phyloP scores from a whole-genome alignment of 2,329 filamentous ascomycete genomes.

The Sporothrix inflata region DNA sequence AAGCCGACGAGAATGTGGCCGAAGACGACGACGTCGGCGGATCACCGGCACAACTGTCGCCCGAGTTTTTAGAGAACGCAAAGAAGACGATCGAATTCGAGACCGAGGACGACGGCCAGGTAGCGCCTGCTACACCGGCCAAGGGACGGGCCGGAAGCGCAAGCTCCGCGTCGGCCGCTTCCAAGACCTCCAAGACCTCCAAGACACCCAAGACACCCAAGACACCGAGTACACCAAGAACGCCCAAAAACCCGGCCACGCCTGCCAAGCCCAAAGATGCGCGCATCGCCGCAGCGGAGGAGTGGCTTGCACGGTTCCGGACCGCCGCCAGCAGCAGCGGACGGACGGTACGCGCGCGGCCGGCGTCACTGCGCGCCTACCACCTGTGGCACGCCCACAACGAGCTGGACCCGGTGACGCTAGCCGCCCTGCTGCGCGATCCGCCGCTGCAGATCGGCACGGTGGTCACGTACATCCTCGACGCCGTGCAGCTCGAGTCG shows the following conservation, averaged over 20 bases:
- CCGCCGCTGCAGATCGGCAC: conserved; percentile 62
- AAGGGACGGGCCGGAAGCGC: conserved; percentile 11
- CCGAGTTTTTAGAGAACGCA: conserved; percentile 33
- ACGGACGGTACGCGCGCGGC: conserved; percentile 35
- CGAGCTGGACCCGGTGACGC: conserved; percentile 50
- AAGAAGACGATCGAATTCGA: conserved; percentile 38
- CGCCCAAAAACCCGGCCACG: conserved; percentile 25
- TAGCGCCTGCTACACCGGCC: conserved; percentile 9
- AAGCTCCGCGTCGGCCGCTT: not conserved
- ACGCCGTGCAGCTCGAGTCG: conserved; percentile 55
- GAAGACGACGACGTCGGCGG: not conserved
- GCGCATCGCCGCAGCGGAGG: conserved; percentile 50
- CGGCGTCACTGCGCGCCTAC: conserved; percentile 58
- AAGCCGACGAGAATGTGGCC: conserved; percentile 32
- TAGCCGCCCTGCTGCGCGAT: conserved; percentile 61
- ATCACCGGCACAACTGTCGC: conserved; percentile 26
- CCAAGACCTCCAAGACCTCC: not conserved
- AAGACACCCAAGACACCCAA: conserved; percentile 15
- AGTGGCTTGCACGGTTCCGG: conserved; percentile 45
- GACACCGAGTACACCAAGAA: not conserved
- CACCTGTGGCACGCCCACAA: conserved; percentile 64
- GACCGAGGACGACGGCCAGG: conserved; percentile 31
- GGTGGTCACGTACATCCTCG: conserved; percentile 62
- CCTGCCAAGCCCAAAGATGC: conserved; percentile 43
- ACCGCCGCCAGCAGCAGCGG: conserved; percentile 20